Evolutionary conservation across 768 basidiomycete genomes (phyloP).

Genomic region (Ramaria rubella): DNA sequence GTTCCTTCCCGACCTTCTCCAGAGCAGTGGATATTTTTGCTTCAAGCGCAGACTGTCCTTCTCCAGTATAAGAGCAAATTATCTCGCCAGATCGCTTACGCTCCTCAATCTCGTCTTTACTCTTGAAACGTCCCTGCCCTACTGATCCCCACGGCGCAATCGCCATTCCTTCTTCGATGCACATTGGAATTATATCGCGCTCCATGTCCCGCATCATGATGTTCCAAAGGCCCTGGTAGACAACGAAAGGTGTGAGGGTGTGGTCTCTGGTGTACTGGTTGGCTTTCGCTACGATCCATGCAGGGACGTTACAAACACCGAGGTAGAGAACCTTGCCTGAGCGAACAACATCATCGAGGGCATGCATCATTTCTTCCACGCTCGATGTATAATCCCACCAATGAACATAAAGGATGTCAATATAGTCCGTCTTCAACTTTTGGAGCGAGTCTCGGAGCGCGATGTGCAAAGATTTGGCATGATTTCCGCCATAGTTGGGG

Average conservation of each 20-base stretch:
- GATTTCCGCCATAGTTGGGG: conserved; percentile 20
- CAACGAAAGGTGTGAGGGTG: conserved; percentile 35
- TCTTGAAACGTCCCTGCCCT: no score
- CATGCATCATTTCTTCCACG: conserved; percentile 35
- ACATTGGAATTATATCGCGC: conserved; percentile 37
- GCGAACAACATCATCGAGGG: conserved; percentile 34
- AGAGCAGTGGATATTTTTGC: no score
- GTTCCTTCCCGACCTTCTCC: no score
- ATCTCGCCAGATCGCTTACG: no score
- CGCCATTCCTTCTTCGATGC: no score
- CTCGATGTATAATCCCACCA: conserved; percentile 30
- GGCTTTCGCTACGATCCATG: conserved; percentile 31
- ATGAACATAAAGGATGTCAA: no score
- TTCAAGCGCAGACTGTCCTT: no score
- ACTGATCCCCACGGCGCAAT: no score
- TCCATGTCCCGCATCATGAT: conserved; percentile 31
- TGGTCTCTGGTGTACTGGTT: no score
- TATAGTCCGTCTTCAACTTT: conserved; percentile 25
- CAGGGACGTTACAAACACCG: conserved; percentile 30
- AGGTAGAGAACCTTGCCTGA: conserved; percentile 39
- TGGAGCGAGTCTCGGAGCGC: conserved; percentile 17
- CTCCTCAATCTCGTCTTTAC: no score
- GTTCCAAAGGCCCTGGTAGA: conserved; percentile 25
- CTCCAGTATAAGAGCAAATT: no score
- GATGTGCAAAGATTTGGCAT: conserved; percentile 13